Evolutionary conservation across 306 rosid species (phyloP).

Genomic region (Mimosa pudica): DNA sequence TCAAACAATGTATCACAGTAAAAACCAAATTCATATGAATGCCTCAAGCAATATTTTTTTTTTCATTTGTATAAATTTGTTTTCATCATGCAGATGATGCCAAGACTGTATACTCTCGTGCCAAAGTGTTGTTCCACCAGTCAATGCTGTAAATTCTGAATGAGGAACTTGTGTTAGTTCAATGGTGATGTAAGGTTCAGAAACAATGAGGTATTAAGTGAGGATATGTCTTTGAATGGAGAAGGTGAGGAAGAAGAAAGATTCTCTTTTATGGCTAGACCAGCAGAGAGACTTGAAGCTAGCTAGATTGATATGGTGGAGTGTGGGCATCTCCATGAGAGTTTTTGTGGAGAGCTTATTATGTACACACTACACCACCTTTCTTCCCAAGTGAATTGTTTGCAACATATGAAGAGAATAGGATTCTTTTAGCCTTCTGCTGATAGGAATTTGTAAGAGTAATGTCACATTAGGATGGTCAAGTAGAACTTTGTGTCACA

Average conservation of each 20-base stretch:
- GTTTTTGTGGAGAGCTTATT: background rate
- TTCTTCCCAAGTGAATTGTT: background rate
- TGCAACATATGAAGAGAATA: background rate
- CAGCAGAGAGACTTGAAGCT: background rate
- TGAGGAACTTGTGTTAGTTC: conserved; percentile 14
- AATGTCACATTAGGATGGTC: background rate
- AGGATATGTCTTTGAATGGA: background rate
- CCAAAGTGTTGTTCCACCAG: conserved; percentile 47
- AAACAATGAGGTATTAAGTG: background rate
- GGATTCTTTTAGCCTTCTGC: background rate
- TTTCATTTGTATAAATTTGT: background rate
- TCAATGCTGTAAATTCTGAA: conserved; percentile 44
- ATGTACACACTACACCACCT: background rate
- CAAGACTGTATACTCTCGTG: conserved; percentile 37
- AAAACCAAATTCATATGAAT: conserved; percentile 31
- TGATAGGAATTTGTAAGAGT: background rate
- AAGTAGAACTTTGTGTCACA: background rate
- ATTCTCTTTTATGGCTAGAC: background rate
- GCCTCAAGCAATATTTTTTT: conserved; percentile 8
- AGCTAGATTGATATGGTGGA: background rate
- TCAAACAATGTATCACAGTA: conserved; percentile 22
- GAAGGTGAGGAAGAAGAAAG: background rate
- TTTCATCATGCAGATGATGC: conserved; percentile 49
- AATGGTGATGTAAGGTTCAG: background rate
- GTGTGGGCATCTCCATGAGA: background rate